A percentile compares a stretch with the other conserved stretches of the same genome.
Evolutionary conservation across 768 basidiomycete species (phyloP).

Genomic region (Russula sp.): DNA sequence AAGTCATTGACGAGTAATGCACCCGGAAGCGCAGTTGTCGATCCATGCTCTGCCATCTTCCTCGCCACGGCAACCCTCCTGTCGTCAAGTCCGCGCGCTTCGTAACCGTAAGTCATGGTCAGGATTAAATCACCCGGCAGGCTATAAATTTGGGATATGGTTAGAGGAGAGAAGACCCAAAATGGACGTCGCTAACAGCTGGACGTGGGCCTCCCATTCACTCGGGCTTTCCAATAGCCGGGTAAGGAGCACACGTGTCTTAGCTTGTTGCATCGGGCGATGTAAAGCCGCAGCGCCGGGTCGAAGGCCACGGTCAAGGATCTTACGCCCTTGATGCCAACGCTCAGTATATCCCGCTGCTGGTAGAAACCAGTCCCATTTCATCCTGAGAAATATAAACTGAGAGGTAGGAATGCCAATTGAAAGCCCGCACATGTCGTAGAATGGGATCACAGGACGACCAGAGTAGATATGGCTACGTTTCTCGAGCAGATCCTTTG

Average conservation of each 20-base stretch:
- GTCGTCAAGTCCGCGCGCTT: not conserved
- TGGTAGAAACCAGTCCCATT: not conserved
- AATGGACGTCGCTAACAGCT: not conserved
- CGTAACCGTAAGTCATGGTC: slow-evolving; percentile 7
- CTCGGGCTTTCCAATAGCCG: not conserved
- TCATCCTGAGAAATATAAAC: not conserved
- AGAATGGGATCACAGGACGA: slow-evolving; percentile 4
- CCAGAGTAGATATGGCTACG: slow-evolving; percentile 35
- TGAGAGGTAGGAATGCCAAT: not conserved
- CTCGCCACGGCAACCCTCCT: not conserved
- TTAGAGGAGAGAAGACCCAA: no score
- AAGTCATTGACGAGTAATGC: not conserved
- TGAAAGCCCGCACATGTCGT: not conserved
- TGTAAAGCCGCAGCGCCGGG: not conserved
- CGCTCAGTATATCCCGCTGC: not conserved
- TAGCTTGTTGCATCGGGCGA: not conserved
- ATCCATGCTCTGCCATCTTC: not conserved
- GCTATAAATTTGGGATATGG: not conserved
- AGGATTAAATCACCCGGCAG: not conserved
- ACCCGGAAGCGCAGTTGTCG: not conserved
- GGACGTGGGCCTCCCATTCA: not conserved
- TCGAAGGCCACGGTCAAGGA: slow-evolving; percentile 11
- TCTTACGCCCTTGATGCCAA: slow-evolving; percentile 2
- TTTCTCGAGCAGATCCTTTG: slow-evolving; percentile 47
- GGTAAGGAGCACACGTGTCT: not conserved